These are phyloP conservation scores for Hypoxylon sp. DNA, from an alignment of 2,329 filamentous ascomycete genomes.

Conservation along the genomic window DNA sequence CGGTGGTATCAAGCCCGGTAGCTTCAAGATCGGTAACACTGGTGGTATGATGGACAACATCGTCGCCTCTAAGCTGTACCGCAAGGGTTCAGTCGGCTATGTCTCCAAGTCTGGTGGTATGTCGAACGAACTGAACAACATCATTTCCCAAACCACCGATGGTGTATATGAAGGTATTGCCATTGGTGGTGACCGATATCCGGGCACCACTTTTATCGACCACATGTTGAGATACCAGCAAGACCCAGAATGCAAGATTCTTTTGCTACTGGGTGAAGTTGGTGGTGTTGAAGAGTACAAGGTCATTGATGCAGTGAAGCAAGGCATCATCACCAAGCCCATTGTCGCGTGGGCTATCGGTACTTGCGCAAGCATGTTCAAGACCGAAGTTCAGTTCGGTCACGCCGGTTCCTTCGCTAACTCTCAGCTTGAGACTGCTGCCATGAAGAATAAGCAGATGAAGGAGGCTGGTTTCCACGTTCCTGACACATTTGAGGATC, in stretches of 20 bases:
- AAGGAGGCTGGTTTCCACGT: slow-evolving; percentile 94
- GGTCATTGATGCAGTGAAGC: slow-evolving; percentile 97
- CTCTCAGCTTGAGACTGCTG: slow-evolving; percentile 98
- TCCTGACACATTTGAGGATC: slow-evolving; percentile 96
- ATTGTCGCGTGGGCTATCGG: slow-evolving; percentile 99
- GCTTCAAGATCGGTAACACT: slow-evolving; percentile 99
- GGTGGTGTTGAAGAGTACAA: slow-evolving; percentile 99
- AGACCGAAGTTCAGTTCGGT: slow-evolving; percentile 99
- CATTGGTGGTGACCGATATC: slow-evolving; percentile 99
- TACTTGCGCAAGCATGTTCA: slow-evolving; percentile 99
- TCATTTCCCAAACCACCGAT: slow-evolving; percentile 94
- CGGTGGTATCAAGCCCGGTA: slow-evolving; percentile 98
- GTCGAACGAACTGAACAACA: slow-evolving; percentile 99
- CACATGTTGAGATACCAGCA: slow-evolving; percentile 96
- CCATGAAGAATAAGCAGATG: slow-evolving; percentile 98
- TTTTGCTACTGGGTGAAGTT: slow-evolving; percentile 95
- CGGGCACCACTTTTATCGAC: slow-evolving; percentile 99
- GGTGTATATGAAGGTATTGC: slow-evolving; percentile 99
- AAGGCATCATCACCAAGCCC: slow-evolving; percentile 95
- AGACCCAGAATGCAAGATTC: slow-evolving; percentile 97
- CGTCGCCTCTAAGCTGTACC: slow-evolving; percentile 99
- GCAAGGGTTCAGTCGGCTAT: slow-evolving; percentile 97
- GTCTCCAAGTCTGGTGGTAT: slow-evolving; percentile 99
- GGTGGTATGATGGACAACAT: slow-evolving; percentile 99
- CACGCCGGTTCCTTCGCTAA: slow-evolving; percentile 99